These are phyloP conservation scores for Vaccinium macrocarpon DNA, from an alignment of 148 eudicot species.

Conservation along the genomic window DNA sequence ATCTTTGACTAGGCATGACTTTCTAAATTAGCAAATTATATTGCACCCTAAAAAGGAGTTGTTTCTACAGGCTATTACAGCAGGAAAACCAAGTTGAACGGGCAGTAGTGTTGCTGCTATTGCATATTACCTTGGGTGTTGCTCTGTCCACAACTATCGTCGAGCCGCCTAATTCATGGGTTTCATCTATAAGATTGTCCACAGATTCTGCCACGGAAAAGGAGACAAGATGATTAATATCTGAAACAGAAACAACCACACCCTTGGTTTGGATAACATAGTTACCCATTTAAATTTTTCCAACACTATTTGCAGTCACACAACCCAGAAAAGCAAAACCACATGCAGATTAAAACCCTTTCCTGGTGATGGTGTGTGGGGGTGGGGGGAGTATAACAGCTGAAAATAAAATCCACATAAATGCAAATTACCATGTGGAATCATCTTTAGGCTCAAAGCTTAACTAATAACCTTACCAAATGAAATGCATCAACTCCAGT, in stretches of 20 bases:
- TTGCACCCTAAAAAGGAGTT: neutral
- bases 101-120: too few relatives aligned
- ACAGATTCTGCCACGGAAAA: constrained; percentile 67
- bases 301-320: neutral
- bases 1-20: neutral
- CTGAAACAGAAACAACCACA: neutral
- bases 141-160: constrained; percentile 93
- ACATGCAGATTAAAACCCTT: too few relatives aligned
- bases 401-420: too few relatives aligned
- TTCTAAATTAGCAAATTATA: neutral
- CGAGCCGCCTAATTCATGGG: constrained; percentile 93
- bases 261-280: neutral
- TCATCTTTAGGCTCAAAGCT: too few relatives aligned
- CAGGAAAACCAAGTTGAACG: neutral
- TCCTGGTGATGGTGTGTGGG: too few relatives aligned
- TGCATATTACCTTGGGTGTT: constrained; percentile 68
- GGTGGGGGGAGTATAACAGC: too few relatives aligned
- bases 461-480: too few relatives aligned
- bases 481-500: neutral
- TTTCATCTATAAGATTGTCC: constrained; percentile 83
- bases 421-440: too few relatives aligned
- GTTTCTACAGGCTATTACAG: neutral
- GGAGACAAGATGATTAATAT: neutral
- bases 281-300: neutral
- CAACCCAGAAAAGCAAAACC: neutral